Conservation (phyloP, 78 protist species). For the Dictyostelium citrinum region DNA sequence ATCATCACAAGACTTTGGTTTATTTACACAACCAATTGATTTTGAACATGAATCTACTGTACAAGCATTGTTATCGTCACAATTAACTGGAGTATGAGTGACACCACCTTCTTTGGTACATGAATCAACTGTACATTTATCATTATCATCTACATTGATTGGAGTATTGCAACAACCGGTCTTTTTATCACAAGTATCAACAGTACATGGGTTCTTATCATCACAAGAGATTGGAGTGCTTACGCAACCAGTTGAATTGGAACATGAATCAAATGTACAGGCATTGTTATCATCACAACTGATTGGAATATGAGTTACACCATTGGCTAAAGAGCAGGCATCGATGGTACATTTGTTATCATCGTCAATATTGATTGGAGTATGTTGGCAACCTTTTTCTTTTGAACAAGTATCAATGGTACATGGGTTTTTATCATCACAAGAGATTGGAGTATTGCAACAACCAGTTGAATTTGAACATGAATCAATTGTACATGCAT, state of each 20-base stretch:
- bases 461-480: slow-evolving; percentile 11
- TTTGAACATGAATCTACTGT: slow-evolving; percentile 17
- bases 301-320: background rate
- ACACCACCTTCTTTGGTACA: slow-evolving; percentile 21
- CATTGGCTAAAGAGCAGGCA: background rate
- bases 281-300: background rate
- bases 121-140: slow-evolving; percentile 3
- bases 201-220: slow-evolving; percentile 34
- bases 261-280: slow-evolving; percentile 8
- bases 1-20: background rate
- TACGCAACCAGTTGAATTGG: background rate
- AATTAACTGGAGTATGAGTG: background rate
- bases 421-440: slow-evolving; percentile 12
- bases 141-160: background rate
- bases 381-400: background rate
- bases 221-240: slow-evolving; percentile 17
- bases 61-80: slow-evolving; percentile 19
- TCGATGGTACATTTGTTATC: slow-evolving; percentile 48
- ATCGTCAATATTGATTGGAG: background rate
- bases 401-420: background rate
- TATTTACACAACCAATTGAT: slow-evolving; percentile 36
- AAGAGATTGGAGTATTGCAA: background rate
- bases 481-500: slow-evolving; percentile 25
- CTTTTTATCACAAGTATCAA: background rate
- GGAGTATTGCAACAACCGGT: slow-evolving; percentile 18